These are phyloP conservation scores for Globisporangium emineosum DNA, from an alignment of 352 stramenopile species.

Conservation along the genomic window DNA sequence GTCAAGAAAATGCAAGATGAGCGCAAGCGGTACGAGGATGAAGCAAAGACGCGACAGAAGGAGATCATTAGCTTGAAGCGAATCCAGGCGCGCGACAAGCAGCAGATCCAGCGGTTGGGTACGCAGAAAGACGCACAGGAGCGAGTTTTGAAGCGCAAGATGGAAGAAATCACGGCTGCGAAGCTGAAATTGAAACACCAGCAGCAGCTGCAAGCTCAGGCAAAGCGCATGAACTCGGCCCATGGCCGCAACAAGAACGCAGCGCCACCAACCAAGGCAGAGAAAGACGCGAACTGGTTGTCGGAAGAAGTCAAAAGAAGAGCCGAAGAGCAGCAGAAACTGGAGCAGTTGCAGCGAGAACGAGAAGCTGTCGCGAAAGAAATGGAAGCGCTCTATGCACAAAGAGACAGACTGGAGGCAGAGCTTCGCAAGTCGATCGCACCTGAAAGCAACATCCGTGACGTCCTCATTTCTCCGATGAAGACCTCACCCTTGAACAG, in stretches of 20 bases:
- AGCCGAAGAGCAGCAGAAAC: constrained; percentile 79
- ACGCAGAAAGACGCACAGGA: constrained; percentile 85
- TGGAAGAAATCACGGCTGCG: constrained; percentile 78
- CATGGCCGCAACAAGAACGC: constrained; percentile 53
- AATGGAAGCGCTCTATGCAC: constrained; percentile 77
- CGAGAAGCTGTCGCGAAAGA: constrained; percentile 71
- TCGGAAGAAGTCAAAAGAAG: constrained; percentile 80
- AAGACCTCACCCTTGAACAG: constrained; percentile 42
- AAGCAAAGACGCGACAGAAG: constrained; percentile 68
- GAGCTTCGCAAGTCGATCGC: constrained; percentile 67
- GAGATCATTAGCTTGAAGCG: constrained; percentile 83
- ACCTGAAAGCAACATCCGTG: constrained; percentile 62
- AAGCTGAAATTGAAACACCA: constrained; percentile 86
- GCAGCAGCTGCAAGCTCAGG: constrained; percentile 68
- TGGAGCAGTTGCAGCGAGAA: constrained; percentile 81
- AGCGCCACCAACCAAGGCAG: constrained; percentile 24
- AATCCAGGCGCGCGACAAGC: constrained; percentile 77
- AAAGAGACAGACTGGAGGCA: constrained; percentile 66
- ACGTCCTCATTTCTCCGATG: constrained; percentile 76
- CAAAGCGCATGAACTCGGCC: constrained; percentile 56
- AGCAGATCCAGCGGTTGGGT: constrained; percentile 78
- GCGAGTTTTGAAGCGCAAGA: constrained; percentile 83
- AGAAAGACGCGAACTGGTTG: constrained; percentile 76
- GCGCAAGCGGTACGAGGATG: constrained; percentile 80
- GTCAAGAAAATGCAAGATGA: constrained; percentile 87